These are phyloP conservation scores for Spathaspora hagerdaliae DNA, from an alignment of 805 yeast genomes.

Conservation along the genomic window DNA sequence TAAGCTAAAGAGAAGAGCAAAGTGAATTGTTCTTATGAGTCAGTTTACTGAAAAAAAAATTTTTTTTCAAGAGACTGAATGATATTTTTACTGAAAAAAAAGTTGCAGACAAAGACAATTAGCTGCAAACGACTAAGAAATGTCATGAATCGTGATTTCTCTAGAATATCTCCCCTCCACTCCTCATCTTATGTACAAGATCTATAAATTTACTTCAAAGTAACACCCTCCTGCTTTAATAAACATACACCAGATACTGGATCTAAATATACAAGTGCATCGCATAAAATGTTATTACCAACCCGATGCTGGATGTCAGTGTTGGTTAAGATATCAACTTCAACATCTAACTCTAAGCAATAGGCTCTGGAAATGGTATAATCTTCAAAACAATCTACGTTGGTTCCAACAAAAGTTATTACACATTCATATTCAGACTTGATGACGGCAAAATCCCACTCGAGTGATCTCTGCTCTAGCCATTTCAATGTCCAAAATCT, in stretches of 20 bases:
- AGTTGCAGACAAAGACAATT: too few species aligned
- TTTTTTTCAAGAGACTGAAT: too few species aligned
- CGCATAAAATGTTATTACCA: conserved; percentile 46
- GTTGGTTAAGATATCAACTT: conserved; percentile 34
- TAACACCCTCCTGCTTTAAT: conserved; percentile 16
- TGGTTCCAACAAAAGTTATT: conserved; percentile 29
- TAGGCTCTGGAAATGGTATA: conserved; percentile 36
- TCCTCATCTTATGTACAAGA: too few species aligned
- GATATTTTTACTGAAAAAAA: too few species aligned
- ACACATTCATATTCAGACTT: conserved; percentile 31
- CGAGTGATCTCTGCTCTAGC: conserved; percentile 9
- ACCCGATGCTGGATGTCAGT: conserved; percentile 7
- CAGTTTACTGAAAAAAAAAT: too few species aligned
- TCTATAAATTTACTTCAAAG: too few species aligned
- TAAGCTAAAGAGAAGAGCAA: too few species aligned
- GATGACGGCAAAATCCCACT: neutral
- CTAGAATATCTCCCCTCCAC: too few species aligned
- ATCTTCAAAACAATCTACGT: conserved; percentile 10
- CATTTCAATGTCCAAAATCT: conserved; percentile 22
- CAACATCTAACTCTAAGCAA: conserved; percentile 45
- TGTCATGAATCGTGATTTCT: too few species aligned
- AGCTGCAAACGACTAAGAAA: too few species aligned
- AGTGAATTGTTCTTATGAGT: too few species aligned
- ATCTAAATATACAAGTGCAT: conserved; percentile 41
- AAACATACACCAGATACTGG: conserved; percentile 38